Evolutionary conservation across 176 grass and related monocot genomes (phyloP), one percentile per base, ranked within the genome.

Genomic region (Saccharum officinarum): DNA sequence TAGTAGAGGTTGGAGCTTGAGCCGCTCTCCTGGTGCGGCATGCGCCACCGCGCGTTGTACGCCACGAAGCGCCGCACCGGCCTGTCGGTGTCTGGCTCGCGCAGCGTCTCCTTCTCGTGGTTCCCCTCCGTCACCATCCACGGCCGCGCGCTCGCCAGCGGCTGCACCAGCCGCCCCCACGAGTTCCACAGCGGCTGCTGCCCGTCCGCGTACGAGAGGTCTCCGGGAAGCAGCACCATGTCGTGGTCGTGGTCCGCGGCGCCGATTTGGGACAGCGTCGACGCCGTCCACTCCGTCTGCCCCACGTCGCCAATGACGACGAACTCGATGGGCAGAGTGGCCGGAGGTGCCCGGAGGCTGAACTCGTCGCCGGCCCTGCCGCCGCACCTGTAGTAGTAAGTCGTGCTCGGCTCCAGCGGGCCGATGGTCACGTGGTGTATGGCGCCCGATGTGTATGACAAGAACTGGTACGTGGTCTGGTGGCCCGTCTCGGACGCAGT

Each of bases 111-210:
- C 40, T 73, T 81, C 74, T 95, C 93, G 84, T 95, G 93, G 80
- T 95, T 97, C 74, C 94, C 94, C 85, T 88, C 54, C 2, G 89
- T 88, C 57, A 90, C 87, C 94, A 97, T 97, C 91, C 94, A 96
- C 20, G 90, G 91, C 74, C 89, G 88, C 41, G 85, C 52, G 81
- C 91, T 97, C 6, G 94, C 91, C 71, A 86, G 87, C 67, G 94
- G 94, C 85, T 93, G 82, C n/a, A 97, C 94, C 49, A 92, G 71
- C 28, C 78, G 50, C 2, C 89, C 94, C 82, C 80, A 97, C 17
- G 82, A 86, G 88, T 97, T 91, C 94, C 94, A 97, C 8, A 83
- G 81, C 14, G 79, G 73, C 77, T 97, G 91, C 22, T 84, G 79
- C 26, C 62, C 31, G 79, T 94, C 89, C 39, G 92, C 92, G 79